phyloP scores from a whole-genome alignment of 805 yeast genomes.

The Wickerhamiella azymoides region DNA sequence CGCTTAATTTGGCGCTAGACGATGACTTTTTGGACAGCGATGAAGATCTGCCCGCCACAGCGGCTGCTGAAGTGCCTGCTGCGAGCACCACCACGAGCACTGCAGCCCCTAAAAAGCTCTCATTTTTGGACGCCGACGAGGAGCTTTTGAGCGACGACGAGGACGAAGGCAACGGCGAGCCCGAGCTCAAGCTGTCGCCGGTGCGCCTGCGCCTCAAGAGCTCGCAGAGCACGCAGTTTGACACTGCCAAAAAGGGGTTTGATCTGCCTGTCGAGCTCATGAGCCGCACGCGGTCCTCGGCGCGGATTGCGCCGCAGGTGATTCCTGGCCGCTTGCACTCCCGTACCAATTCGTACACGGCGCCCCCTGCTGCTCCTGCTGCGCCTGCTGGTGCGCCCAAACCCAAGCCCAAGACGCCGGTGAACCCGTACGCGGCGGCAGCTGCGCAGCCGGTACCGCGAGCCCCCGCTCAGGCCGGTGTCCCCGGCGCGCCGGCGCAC shows the following conservation, averaged over 20 bases:
- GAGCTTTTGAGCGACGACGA: conserved; percentile 24
- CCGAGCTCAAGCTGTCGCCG: not conserved
- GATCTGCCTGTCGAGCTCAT: conserved; percentile 24
- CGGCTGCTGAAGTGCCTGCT: not conserved
- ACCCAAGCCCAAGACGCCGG: conserved; percentile 1
- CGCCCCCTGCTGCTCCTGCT: not conserved
- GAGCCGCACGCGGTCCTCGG: conserved; percentile 7
- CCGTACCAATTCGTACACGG: not conserved
- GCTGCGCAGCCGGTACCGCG: conserved; percentile 8
- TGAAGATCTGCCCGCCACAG: conserved; percentile 6
- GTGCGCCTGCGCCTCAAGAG: conserved; percentile 1
- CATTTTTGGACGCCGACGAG: conserved; percentile 25
- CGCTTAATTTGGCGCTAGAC: conserved; percentile 14
- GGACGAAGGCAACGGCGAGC: conserved; percentile 7
- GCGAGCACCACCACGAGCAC: not conserved
- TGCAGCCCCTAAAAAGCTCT: conserved; percentile 9
- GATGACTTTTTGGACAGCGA: conserved; percentile 18
- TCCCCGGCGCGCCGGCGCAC: conserved; percentile 7
- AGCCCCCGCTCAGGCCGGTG: conserved; percentile 8
- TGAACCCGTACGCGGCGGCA: conserved; percentile 8
- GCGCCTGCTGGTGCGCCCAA: conserved; percentile 13
- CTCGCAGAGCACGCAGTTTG: conserved; percentile 13
- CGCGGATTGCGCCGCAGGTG: not conserved
- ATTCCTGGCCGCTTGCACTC: not conserved
- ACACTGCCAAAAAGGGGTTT: conserved; percentile 21